Base-by-base conservation (phyloP, 2,329 filamentous ascomycete species). In the Xenoacremonium recifei region DNA sequence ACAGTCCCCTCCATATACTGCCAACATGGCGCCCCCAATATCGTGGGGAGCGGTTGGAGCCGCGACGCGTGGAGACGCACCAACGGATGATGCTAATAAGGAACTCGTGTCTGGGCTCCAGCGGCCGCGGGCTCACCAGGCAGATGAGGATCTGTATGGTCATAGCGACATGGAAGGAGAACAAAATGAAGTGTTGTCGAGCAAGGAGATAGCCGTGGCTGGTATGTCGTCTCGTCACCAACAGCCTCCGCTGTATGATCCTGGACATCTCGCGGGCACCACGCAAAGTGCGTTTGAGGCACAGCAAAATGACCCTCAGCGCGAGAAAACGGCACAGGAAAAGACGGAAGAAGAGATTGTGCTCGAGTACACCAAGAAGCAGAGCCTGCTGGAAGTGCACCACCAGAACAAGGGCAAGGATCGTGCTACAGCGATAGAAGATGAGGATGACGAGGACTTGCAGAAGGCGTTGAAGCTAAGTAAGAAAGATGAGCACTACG, bases 361-460 rank as follows among this genome's bases (percentile, higher is more conserved):
- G 13, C 61, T 89, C 60, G 83, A 87, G 53, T 88, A 87, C 63
- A 74, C 87, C 21, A 85, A 84, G 71, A 84, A 80, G 66, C 84
- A 88, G 67, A 88, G 83, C 61, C 59, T 87, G 31, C 69, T 76
- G 2, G 85, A 88, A 64, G 77, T 78, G 49, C 17, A 23, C 18
- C 39, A 48, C 34, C 29, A 6, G 12, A 35, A 44, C 31, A 50
- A 50, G 37, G 43, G 43, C 37, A 51, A 53, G 39, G 41, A 32
- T 18, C 41, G 41, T 40, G 38, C 36, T 13, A 27, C 23, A 27
- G 23, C 23, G 13, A 41, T 4, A 33, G 40, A 25, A 17, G 40
- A 37, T 29, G 29, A 40, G 18, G 18, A 34, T 32, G 30, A 40
- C n/a, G 30, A 40, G 13, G 23, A 27, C 23, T 27, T 27, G 23